Conservation (phyloP, 2,329 filamentous ascomycete species). For the Emmonsiellopsis sp. region DNA sequence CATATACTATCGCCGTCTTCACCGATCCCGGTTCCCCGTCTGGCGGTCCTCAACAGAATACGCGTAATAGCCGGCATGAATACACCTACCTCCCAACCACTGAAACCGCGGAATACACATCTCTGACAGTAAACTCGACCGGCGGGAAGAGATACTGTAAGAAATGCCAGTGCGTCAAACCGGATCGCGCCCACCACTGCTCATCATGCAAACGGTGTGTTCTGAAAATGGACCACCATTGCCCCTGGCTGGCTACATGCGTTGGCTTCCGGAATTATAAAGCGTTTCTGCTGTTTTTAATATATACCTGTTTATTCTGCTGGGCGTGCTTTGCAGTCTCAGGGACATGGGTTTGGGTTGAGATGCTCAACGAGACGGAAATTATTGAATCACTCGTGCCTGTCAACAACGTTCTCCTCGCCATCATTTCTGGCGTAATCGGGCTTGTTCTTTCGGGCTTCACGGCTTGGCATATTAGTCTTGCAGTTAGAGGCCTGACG, state of each 20-base stretch:
- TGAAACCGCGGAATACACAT: slow-evolving; percentile 53
- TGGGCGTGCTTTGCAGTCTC: slow-evolving; percentile 70
- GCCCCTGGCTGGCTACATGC: slow-evolving; percentile 93
- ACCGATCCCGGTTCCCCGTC: slow-evolving; percentile 67
- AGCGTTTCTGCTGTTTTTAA: slow-evolving; percentile 81
- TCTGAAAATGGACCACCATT: slow-evolving; percentile 99
- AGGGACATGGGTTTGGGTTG: slow-evolving; percentile 72
- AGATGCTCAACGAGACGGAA: slow-evolving; percentile 61
- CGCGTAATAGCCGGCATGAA: slow-evolving; percentile 24
- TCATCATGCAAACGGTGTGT: slow-evolving; percentile 90
- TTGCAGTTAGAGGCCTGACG: slow-evolving; percentile 71
- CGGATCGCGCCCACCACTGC: slow-evolving; percentile 93
- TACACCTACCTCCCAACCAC: slow-evolving; percentile 77
- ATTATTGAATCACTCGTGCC: slow-evolving; percentile 72
- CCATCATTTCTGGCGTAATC: slow-evolving; percentile 82
- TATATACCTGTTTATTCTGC: slow-evolving; percentile 82
- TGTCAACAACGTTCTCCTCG: slow-evolving; percentile 81
- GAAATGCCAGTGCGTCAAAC: slow-evolving; percentile 91
- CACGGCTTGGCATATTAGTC: slow-evolving; percentile 80
- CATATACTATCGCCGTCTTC: slow-evolving; percentile 88
- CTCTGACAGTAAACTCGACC: slow-evolving; percentile 85
- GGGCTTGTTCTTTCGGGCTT: slow-evolving; percentile 82
- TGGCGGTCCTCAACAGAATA: not conserved
- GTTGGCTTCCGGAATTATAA: slow-evolving; percentile 94
- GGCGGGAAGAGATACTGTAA: slow-evolving; percentile 88